Percentiles rank a stretch among this genome's conserved stretches.
Conservation (phyloP, 208 protist species). For the Leishmania amazonensis region DNA sequence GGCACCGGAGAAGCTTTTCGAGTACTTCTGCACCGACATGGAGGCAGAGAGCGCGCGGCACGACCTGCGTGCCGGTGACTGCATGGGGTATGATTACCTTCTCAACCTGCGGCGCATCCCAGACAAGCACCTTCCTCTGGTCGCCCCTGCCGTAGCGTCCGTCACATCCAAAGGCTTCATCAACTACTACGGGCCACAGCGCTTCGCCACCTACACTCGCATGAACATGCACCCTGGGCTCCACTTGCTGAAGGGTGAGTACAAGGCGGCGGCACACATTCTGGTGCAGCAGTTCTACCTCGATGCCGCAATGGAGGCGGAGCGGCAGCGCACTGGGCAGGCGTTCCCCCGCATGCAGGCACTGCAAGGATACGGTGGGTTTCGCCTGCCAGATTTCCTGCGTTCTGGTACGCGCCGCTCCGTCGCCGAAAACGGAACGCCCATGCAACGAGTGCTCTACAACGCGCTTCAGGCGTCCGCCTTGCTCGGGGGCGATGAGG, state of each 20-base stretch:
- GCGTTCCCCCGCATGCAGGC: slow-evolving; percentile 45
- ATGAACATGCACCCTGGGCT: slow-evolving; percentile 89
- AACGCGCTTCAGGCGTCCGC: slow-evolving; percentile 77
- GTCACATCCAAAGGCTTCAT: slow-evolving; percentile 84
- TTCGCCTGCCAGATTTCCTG: slow-evolving; percentile 56
- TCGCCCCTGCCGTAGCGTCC: slow-evolving; percentile 63
- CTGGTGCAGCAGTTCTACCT: slow-evolving; percentile 90
- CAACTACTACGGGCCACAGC: slow-evolving; percentile 85
- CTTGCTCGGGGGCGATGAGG: slow-evolving; percentile 44
- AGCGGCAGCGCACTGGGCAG: slow-evolving; percentile 56
- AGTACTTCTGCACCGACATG: slow-evolving; percentile 83
- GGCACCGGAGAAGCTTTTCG: slow-evolving; percentile 76
- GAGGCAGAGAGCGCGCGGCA: slow-evolving; percentile 62
- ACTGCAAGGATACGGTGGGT: slow-evolving; percentile 43
- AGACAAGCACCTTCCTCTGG: slow-evolving; percentile 53
- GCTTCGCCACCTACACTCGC: slow-evolving; percentile 80
- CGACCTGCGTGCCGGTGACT: slow-evolving; percentile 69
- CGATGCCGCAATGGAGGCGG: slow-evolving; percentile 67
- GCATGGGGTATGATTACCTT: slow-evolving; percentile 69
- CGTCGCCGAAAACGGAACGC: slow-evolving; percentile 65
- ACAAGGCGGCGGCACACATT: slow-evolving; percentile 77
- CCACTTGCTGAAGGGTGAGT: slow-evolving; percentile 83
- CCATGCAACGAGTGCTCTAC: slow-evolving; percentile 76
- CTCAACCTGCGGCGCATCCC: slow-evolving; percentile 74
- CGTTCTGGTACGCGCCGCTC: slow-evolving; percentile 37